Percentiles rank a stretch among this genome's conserved stretches.
These are phyloP conservation scores for Microstegium vimineum DNA, from an alignment of 176 grass and related monocot genomes.

Conservation along the genomic window DNA sequence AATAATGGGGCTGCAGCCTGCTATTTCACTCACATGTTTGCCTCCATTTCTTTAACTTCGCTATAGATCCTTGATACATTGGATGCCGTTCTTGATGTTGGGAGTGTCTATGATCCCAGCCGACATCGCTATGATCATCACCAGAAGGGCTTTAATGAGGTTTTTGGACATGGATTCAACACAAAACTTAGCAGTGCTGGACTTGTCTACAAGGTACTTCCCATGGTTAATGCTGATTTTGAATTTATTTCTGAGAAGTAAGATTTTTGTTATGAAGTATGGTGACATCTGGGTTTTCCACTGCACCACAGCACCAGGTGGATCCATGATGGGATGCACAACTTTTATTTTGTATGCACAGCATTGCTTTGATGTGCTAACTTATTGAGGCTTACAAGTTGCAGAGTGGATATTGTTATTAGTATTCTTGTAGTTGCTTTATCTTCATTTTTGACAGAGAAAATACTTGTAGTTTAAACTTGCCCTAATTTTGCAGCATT, in stretches of 20 bases:
- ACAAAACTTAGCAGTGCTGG: slow-evolving; percentile 99
- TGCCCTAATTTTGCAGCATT: slow-evolving; percentile 54
- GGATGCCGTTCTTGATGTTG: slow-evolving; percentile 94
- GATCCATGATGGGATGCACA: not conserved
- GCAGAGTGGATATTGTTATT: not conserved
- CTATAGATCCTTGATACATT: slow-evolving; percentile 72
- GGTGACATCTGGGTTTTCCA: not conserved
- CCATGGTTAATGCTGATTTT: not conserved
- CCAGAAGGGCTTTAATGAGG: slow-evolving; percentile 86
- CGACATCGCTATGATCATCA: slow-evolving; percentile 88
- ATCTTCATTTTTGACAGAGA: not conserved
- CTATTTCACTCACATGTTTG: not conserved
- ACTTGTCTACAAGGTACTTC: slow-evolving; percentile 92
- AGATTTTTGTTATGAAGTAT: not conserved
- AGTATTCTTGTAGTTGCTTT: not conserved
- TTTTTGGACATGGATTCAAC: slow-evolving; percentile 91
- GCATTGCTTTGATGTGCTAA: not conserved
- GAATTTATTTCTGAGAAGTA: not conserved
- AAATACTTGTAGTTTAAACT: not conserved
- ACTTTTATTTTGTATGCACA: not conserved
- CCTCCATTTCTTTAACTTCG: slow-evolving; percentile 14
- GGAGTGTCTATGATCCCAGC: slow-evolving; percentile 89
- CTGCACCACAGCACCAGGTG: not conserved
- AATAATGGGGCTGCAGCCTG: not conserved
- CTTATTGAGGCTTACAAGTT: not conserved